Evolutionary conservation across 2,329 filamentous ascomycete species (phyloP).

Genomic region (Sclerotinia glacialis): DNA sequence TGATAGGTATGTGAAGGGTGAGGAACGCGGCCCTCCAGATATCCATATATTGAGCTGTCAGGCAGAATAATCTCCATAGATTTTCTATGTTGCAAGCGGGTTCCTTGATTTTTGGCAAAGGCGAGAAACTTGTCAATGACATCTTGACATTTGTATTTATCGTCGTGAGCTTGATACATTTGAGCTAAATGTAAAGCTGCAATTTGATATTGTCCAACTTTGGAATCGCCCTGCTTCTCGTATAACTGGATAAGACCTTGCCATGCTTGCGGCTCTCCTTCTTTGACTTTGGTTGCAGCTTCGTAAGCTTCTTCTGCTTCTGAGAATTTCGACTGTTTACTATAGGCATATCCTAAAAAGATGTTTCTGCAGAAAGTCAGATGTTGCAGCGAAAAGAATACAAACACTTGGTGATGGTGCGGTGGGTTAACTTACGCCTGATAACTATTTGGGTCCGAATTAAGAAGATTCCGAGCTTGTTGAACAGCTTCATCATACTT

Average conservation of each 20-base stretch:
- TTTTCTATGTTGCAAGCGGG: slow-evolving; percentile 68
- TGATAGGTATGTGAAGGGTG: slow-evolving; percentile 78
- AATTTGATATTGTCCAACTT: slow-evolving; percentile 70
- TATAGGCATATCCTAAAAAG: slow-evolving; percentile 82
- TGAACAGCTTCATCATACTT: slow-evolving; percentile 74
- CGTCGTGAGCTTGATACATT: slow-evolving; percentile 66
- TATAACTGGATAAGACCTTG: slow-evolving; percentile 85
- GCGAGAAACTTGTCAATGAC: slow-evolving; percentile 77
- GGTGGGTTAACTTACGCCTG: slow-evolving; percentile 59
- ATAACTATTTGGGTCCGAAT: slow-evolving; percentile 74
- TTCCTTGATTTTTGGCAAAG: slow-evolving; percentile 70
- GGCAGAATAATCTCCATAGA: slow-evolving; percentile 77
- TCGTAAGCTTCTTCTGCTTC: slow-evolving; percentile 76
- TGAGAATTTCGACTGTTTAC: slow-evolving; percentile 68
- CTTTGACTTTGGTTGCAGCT: slow-evolving; percentile 67
- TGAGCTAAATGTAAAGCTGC: slow-evolving; percentile 71
- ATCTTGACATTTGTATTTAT: slow-evolving; percentile 61
- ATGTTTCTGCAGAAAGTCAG: slow-evolving; percentile 55
- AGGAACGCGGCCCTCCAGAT: slow-evolving; percentile 78
- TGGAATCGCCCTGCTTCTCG: slow-evolving; percentile 69
- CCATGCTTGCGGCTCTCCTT: slow-evolving; percentile 80
- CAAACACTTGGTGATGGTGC: neutral
- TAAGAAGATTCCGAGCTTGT: slow-evolving; percentile 66
- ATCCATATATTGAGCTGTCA: slow-evolving; percentile 73
- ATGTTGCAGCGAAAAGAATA: neutral